Evolutionary conservation across 345 rosid species (phyloP).

Genomic region (Erysimum cheiranthoides): DNA sequence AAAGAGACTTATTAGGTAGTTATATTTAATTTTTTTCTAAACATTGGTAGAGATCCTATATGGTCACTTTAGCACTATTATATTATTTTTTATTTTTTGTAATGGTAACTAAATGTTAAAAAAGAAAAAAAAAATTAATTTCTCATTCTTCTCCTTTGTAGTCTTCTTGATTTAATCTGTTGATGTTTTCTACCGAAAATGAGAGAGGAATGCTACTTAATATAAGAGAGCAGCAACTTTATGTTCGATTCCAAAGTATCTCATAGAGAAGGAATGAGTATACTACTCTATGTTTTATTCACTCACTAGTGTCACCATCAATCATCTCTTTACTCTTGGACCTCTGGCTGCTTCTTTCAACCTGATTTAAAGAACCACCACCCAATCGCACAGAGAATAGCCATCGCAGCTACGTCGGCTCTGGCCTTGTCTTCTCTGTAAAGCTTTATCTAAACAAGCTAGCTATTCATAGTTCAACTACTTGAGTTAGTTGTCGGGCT

Average conservation of each 20-base stretch:
- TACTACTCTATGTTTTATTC: conserved; percentile 35
- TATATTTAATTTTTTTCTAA: too few relatives aligned
- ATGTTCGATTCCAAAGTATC: conserved; percentile 27
- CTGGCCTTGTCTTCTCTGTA: conserved; percentile 64
- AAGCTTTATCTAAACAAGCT: background rate
- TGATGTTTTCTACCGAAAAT: too few relatives aligned
- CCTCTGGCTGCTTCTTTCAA: conserved; percentile 72
- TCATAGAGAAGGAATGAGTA: conserved; percentile 26
- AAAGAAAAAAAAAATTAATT: too few relatives aligned
- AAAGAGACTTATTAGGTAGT: too few relatives aligned
- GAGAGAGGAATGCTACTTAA: too few relatives aligned
- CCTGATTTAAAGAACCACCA: conserved; percentile 86
- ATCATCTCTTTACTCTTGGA: conserved; percentile 50
- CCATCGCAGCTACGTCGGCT: conserved; percentile 74
- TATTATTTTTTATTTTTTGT: too few relatives aligned
- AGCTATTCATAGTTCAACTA: background rate
- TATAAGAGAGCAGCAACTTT: conserved; percentile 2
- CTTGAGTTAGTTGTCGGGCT: too few relatives aligned
- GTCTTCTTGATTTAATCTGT: too few relatives aligned
- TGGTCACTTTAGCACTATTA: too few relatives aligned
- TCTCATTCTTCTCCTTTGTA: background rate
- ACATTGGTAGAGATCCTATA: too few relatives aligned
- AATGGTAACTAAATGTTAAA: too few relatives aligned
- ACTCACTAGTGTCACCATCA: background rate
- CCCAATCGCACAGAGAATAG: conserved; percentile 72